These are phyloP conservation scores for Draba incana DNA, from an alignment of 345 rosid genomes.

Conservation along the genomic window DNA sequence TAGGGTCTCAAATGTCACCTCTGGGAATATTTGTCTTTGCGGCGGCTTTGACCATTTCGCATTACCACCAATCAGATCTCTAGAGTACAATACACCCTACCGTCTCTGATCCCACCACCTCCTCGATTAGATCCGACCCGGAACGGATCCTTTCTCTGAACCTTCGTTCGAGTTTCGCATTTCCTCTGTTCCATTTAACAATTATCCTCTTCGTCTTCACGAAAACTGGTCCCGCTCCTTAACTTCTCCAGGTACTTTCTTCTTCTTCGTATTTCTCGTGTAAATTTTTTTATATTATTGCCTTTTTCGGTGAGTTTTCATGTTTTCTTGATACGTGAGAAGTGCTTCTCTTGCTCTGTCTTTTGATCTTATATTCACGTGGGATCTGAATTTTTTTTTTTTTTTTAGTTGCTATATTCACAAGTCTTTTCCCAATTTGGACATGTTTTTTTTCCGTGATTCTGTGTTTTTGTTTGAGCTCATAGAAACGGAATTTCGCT, in stretches of 20 bases:
- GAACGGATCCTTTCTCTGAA: conserved; percentile 26
- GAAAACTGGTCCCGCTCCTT: conserved; percentile 6
- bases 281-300: not conserved
- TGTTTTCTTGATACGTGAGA: conserved; percentile 2
- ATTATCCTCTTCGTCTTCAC: conserved; percentile 28
- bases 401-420: conserved; percentile 30
- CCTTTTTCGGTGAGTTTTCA: not conserved
- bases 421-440: conserved; percentile 41
- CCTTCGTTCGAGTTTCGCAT: conserved; percentile 33
- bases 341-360: conserved; percentile 26
- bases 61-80: conserved; percentile 13
- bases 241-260: conserved; percentile 28
- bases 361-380: conserved; percentile 33
- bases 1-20: conserved; percentile 34
- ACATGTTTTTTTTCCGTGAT: not conserved
- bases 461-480: conserved; percentile 8
- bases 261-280: not conserved
- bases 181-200: conserved; percentile 39
- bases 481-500: not conserved
- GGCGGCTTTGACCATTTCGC: conserved; percentile 30
- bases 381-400: conserved; percentile 33
- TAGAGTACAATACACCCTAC: conserved; percentile 4
- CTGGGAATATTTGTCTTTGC: conserved; percentile 25
- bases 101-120: conserved; percentile 17
- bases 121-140: conserved; percentile 32